Conservation (phyloP, 352 stramenopile species). For the Globisporangium ultimum region DNA sequence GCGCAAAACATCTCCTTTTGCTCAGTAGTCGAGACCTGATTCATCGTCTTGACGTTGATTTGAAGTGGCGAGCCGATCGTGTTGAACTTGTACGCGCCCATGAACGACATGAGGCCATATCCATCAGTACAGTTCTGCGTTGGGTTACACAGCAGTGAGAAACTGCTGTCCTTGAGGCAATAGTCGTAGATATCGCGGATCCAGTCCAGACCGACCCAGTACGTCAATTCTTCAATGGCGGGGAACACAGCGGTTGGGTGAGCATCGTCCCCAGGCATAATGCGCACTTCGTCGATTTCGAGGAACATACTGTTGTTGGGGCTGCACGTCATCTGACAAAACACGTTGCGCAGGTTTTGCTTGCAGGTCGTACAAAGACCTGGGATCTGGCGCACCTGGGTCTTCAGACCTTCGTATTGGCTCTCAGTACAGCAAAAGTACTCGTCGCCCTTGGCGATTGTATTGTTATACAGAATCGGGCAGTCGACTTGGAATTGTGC, state of each 20-base stretch:
- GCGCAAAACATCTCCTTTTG: conserved; percentile 38
- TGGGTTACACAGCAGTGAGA: conserved; percentile 51
- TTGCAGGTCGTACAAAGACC: conserved; percentile 57
- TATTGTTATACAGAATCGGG: conserved; percentile 54
- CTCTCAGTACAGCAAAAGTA: conserved; percentile 62
- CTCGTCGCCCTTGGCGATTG: conserved; percentile 34
- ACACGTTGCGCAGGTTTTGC: conserved; percentile 62
- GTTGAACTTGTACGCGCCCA: conserved; percentile 64
- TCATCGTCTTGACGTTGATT: conserved; percentile 58
- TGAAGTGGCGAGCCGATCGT: conserved; percentile 60
- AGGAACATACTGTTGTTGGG: conserved; percentile 66
- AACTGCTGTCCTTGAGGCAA: conserved; percentile 50
- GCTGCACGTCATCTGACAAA: conserved; percentile 61
- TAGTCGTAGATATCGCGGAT: conserved; percentile 67
- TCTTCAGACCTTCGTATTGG: conserved; percentile 50
- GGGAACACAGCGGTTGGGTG: conserved; percentile 36
- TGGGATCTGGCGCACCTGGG: conserved; percentile 56
- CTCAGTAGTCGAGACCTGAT: conserved; percentile 18
- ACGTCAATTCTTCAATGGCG: conserved; percentile 50
- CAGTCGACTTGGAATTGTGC: conserved; percentile 62
- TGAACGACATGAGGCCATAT: conserved; percentile 49
- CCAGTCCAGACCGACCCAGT: conserved; percentile 58
- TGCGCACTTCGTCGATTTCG: conserved; percentile 45
- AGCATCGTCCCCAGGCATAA: conserved; percentile 41
- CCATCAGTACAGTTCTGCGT: conserved; percentile 50